A percentile compares a stretch with the other conserved stretches of the same genome.
phyloP scores from a whole-genome alignment of 169 alveolate genomes.

The Gregarina niphandrodes region DNA sequence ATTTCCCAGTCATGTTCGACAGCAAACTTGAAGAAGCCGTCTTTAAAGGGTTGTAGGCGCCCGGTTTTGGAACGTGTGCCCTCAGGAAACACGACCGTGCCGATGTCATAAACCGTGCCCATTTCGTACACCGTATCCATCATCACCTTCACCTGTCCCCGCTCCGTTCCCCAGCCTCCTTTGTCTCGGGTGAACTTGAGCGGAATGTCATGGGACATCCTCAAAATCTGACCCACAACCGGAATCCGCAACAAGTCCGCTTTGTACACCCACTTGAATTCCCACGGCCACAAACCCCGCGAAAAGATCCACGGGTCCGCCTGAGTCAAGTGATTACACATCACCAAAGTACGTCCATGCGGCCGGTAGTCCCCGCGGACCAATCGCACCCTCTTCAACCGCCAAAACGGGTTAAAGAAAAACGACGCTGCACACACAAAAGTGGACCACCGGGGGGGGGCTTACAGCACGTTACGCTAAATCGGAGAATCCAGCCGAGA shows the following conservation, averaged over 20 bases:
- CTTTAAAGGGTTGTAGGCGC: conserved; percentile 44
- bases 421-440: conserved; percentile 9
- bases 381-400: conserved; percentile 10
- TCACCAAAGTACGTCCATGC: conserved; percentile 16
- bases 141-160: conserved; percentile 22
- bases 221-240: conserved; percentile 25
- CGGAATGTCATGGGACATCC: conserved; percentile 22
- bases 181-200: conserved; percentile 23
- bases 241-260: conserved; percentile 27
- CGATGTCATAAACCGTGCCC: conserved; percentile 16
- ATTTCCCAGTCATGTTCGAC: conserved; percentile 42
- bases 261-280: conserved; percentile 27
- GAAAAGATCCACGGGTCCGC: conserved; percentile 39
- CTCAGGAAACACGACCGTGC: conserved; percentile 45
- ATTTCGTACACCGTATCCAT: conserved; percentile 24
- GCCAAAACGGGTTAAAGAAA: conserved; percentile 31
- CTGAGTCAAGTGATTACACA: conserved; percentile 27
- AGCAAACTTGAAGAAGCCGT: conserved; percentile 58
- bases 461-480: too few relatives aligned
- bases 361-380: conserved; percentile 14
- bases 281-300: conserved; percentile 19
- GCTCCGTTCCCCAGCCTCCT: conserved; percentile 41
- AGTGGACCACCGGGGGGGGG: too few relatives aligned
- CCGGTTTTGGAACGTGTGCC: conserved; percentile 51
- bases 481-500: too few relatives aligned